Conservation (phyloP, 768 basidiomycete species). For the Cyclocybe cylindracea region DNA sequence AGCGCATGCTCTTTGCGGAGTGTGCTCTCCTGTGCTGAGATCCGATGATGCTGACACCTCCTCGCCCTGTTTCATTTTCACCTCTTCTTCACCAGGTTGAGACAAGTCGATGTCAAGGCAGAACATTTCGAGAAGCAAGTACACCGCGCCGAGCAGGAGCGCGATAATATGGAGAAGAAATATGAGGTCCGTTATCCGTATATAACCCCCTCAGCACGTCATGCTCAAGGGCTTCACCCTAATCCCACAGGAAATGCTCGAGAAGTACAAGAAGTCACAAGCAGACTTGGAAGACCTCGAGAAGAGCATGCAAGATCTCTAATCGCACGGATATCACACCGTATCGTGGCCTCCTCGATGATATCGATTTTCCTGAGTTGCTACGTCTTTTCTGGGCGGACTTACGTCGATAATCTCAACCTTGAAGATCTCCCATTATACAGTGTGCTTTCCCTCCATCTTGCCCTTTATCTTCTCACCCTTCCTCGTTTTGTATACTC, state of each 20-base stretch:
- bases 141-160: slow-evolving; percentile 82
- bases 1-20: not conserved
- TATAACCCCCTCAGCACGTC: not conserved
- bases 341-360: not conserved
- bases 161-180: slow-evolving; percentile 93
- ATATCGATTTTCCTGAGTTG: not conserved
- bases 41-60: too few relatives aligned
- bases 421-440: not conserved
- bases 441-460: slow-evolving; percentile 3
- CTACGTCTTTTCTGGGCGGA: not conserved
- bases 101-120: slow-evolving; percentile 97
- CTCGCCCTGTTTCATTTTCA: not conserved
- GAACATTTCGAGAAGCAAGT: slow-evolving; percentile 98
- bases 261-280: slow-evolving; percentile 75
- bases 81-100: slow-evolving; percentile 55
- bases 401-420: not conserved
- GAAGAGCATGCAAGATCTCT: slow-evolving; percentile 70
- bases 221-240: slow-evolving; percentile 3
- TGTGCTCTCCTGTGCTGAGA: too few relatives aligned
- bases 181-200: slow-evolving; percentile 68
- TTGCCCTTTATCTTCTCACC: slow-evolving; percentile 8
- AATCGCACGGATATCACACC: slow-evolving; percentile 22
- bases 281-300: slow-evolving; percentile 84
- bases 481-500: slow-evolving; percentile 18
- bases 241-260: slow-evolving; percentile 60